Conservation (phyloP, 768 basidiomycete genomes). For the Crepidotus variabilis region DNA sequence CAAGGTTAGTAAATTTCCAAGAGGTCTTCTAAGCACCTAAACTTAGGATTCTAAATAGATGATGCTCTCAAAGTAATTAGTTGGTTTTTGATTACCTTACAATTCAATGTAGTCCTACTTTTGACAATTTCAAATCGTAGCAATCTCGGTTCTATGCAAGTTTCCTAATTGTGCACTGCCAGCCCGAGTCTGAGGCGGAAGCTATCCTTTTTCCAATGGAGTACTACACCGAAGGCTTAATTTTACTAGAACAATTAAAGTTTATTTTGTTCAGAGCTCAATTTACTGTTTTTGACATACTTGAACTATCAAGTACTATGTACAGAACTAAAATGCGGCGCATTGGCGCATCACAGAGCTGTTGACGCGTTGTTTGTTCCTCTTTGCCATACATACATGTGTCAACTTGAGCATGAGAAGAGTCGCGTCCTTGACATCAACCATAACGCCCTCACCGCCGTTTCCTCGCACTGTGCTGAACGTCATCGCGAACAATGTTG, state of each 20-base stretch:
- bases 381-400: neutral
- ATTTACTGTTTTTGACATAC: no score
- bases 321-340: no score
- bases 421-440: neutral
- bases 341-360: neutral
- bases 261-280: no score
- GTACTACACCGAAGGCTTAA: no score
- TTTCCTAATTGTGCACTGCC: no score
- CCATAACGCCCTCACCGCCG: neutral
- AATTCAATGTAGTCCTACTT: neutral
- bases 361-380: neutral
- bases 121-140: neutral
- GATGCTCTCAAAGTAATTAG: slow-evolving; percentile 22
- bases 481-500: neutral
- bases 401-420: neutral
- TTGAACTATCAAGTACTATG: no score
- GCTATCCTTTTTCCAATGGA: no score
- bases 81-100: neutral
- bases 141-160: no score
- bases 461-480: neutral
- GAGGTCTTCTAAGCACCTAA: neutral
- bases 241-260: no score
- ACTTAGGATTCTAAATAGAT: slow-evolving; percentile 11
- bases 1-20: slow-evolving; percentile 14
- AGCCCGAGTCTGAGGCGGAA: no score